These are phyloP conservation scores for Dothistroma septosporum DNA, from an alignment of 2,329 filamentous ascomycete species.

Conservation along the genomic window DNA sequence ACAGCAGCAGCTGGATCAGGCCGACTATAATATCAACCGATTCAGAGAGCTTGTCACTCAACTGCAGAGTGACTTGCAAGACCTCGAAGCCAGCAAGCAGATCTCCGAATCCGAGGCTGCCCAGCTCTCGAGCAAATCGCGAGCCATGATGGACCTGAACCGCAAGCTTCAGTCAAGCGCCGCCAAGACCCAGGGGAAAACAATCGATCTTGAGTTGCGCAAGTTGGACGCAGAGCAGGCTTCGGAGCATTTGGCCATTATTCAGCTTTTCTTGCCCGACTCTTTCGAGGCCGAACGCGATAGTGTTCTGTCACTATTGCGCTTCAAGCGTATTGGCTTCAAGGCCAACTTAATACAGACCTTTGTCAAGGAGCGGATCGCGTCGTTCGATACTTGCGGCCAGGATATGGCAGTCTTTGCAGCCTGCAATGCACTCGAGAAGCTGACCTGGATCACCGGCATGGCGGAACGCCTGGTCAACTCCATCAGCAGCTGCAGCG, in stretches of 20 bases:
- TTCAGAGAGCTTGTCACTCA: slow-evolving; percentile 86
- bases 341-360: slow-evolving; percentile 76
- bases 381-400: slow-evolving; percentile 61
- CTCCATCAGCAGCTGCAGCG: slow-evolving; percentile 71
- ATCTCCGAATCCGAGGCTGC: slow-evolving; percentile 91
- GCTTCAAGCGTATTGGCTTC: slow-evolving; percentile 83
- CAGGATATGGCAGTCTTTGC: slow-evolving; percentile 75
- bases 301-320: slow-evolving; percentile 80
- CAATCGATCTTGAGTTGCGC: slow-evolving; percentile 83
- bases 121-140: slow-evolving; percentile 79
- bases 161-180: slow-evolving; percentile 88
- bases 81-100: slow-evolving; percentile 86
- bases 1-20: slow-evolving; percentile 74
- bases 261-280: slow-evolving; percentile 84
- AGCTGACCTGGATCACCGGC: slow-evolving; percentile 75
- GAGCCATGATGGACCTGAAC: slow-evolving; percentile 95
- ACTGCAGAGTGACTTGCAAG: slow-evolving; percentile 80
- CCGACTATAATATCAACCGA: slow-evolving; percentile 82
- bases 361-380: slow-evolving; percentile 74
- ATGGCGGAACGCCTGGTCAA: slow-evolving; percentile 83
- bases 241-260: slow-evolving; percentile 79
- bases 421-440: slow-evolving; percentile 77
- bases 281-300: slow-evolving; percentile 75
- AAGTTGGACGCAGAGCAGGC: slow-evolving; percentile 86
- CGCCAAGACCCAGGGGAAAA: slow-evolving; percentile 87